These are phyloP conservation scores for Globisporangium lucens DNA, from an alignment of 352 stramenopile species.

Conservation along the genomic window DNA sequence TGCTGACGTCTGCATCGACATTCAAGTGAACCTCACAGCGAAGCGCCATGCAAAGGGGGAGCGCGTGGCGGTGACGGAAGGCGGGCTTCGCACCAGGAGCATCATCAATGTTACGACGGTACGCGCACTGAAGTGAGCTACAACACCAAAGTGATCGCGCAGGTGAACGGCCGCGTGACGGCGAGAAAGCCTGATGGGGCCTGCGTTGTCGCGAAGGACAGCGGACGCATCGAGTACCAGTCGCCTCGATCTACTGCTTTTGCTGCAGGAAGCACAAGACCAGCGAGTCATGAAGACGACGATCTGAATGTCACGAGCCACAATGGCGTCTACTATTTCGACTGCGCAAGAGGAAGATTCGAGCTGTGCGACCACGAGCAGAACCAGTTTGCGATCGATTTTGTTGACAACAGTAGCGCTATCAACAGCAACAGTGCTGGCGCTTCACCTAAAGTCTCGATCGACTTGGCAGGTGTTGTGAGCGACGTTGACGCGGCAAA, in stretches of 20 bases:
- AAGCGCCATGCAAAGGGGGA: constrained; percentile 53
- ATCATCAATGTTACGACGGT: constrained; percentile 51
- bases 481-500: constrained; percentile 43
- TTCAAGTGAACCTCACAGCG: constrained; percentile 62
- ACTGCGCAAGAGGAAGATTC: constrained; percentile 45
- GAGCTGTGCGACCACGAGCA: constrained; percentile 69
- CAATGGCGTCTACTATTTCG: constrained; percentile 76
- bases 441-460: constrained; percentile 22
- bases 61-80: constrained; percentile 65
- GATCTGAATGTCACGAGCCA: constrained; percentile 55
- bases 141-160: constrained; percentile 73
- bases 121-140: constrained; percentile 64
- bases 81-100: constrained; percentile 54
- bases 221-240: constrained; percentile 62
- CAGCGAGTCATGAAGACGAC: constrained; percentile 34
- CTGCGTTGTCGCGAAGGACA: constrained; percentile 63
- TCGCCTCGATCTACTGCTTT: constrained; percentile 7
- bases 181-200: constrained; percentile 42
- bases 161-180: constrained; percentile 66
- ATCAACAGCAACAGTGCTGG: neutral
- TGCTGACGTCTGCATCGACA: constrained; percentile 64
- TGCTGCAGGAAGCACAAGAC: neutral
- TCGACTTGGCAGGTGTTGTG: constrained; percentile 64
- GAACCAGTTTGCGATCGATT: constrained; percentile 55
- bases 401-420: constrained; percentile 20